Evolutionary conservation across 768 basidiomycete genomes (phyloP), one percentile per base, ranked within the genome.

Genomic region (Termitomyces bulborhizus): DNA sequence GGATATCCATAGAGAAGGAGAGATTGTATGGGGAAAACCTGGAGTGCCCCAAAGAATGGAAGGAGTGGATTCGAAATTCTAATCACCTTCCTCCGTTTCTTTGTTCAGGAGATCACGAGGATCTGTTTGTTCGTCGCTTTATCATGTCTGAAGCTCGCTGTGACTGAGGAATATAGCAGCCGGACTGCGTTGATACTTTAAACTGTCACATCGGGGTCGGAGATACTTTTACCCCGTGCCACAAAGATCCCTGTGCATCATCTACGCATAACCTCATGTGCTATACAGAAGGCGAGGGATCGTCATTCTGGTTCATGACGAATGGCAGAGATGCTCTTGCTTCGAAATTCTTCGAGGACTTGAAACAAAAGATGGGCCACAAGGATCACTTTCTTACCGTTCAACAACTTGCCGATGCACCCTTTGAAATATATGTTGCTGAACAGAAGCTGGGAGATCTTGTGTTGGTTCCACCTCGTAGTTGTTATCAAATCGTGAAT

Each of bases 261-360:
- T 85, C 86, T 7, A 90, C 90, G 7, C 90, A 93, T 50, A 93
- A 93, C 65, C 71, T 93, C n/a, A 93, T 93, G 90, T 86, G 85
- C 63, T 86, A 87, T 65, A 81, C 90, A 0, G 87, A 90, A 63
- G 69, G 82, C 15, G 76, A 69, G 27, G 89, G 85, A 0, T 86
- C 84, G 1, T 85, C 90, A 1, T 89, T 84, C 63, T 93, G 90
- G 91, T 92, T 93, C 68, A 90, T 93, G 87, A 90, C 91, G 1
- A 71, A 76, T 54, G 76, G 81, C 31, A 73, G 79, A 0, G 79
- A 76, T 54, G 81, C 86, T 12, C 72, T 76, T 9, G 86, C 80
- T 7, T 72, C 81, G 0, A 66, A 71, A 27, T 89, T 85, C 63
- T 90, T 93, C 58, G 76, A 79, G 3, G 64, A 67, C 4, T 68